Evolutionary conservation across 345 rosid species (phyloP).

Genomic region (Populus alba): DNA sequence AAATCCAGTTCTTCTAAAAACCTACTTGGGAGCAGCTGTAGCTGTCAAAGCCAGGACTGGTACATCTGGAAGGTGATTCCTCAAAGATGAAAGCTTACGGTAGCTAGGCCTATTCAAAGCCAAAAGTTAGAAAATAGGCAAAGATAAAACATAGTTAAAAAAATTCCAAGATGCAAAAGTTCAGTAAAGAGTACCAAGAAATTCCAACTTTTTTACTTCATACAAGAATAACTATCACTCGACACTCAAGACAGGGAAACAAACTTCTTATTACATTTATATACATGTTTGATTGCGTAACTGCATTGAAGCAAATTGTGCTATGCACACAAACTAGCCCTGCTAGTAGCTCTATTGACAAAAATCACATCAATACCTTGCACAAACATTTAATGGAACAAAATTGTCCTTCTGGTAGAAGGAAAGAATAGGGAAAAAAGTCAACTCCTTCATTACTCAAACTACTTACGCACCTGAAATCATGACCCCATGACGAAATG

Average conservation of each 20-base stretch:
- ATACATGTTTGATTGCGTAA: not conserved
- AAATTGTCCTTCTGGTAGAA: not conserved
- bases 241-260: too few relatives aligned
- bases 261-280: not conserved
- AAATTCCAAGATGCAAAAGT: conserved; percentile 9
- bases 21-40: conserved; percentile 93
- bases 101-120: conserved; percentile 64
- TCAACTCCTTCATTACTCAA: conserved; percentile 3
- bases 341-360: not conserved
- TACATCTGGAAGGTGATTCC: conserved; percentile 67
- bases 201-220: not conserved
- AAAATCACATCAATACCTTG: not conserved
- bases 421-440: not conserved
- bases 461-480: conserved; percentile 72
- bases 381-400: not conserved
- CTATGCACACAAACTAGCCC: not conserved
- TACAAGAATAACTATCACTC: not conserved
- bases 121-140: not conserved
- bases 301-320: not conserved
- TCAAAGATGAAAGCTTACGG: conserved; percentile 79
- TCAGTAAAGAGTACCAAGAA: not conserved
- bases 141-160: not conserved
- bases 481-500: conserved; percentile 98
- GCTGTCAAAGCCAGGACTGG: conserved; percentile 92
- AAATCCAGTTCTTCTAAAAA: conserved; percentile 9